Percentiles rank a stretch among this genome's conserved stretches.
These are phyloP conservation scores for Aspergillus sp. DNA, from an alignment of 2,329 filamentous ascomycete genomes.

Conservation along the genomic window DNA sequence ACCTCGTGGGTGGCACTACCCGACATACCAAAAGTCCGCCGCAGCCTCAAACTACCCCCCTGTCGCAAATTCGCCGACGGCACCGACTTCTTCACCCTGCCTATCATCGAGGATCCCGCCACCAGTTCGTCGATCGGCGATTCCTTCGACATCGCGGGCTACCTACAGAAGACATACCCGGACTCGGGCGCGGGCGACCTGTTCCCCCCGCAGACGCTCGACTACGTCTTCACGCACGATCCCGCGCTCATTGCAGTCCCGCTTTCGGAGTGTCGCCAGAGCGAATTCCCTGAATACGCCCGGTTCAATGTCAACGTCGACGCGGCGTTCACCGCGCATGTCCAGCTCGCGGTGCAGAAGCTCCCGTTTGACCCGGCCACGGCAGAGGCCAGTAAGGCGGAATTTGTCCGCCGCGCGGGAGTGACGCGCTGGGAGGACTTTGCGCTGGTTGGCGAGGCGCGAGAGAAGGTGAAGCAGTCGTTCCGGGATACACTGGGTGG, in stretches of 20 bases:
- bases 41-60: constrained; percentile 37
- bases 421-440: constrained; percentile 34
- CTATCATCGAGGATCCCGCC: constrained; percentile 43
- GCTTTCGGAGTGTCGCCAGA: constrained; percentile 24
- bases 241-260: constrained; percentile 24
- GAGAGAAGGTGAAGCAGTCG: constrained; percentile 29
- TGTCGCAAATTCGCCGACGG: constrained; percentile 49
- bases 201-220: constrained; percentile 38
- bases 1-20: constrained; percentile 46
- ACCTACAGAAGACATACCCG: constrained; percentile 48
- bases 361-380: constrained; percentile 46
- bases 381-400: constrained; percentile 36
- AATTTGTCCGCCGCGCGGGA: constrained; percentile 42
- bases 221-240: constrained; percentile 29
- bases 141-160: constrained; percentile 56
- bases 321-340: constrained; percentile 42
- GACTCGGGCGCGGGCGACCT: constrained; percentile 37
- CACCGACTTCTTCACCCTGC: constrained; percentile 51
- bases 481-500: constrained; percentile 36
- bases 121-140: constrained; percentile 45
- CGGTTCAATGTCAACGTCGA: constrained; percentile 50
- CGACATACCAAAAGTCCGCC: constrained; percentile 43
- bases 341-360: constrained; percentile 29
- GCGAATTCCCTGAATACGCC: constrained; percentile 30
- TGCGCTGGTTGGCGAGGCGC: constrained; percentile 27